Percentiles rank a stretch among this genome's conserved stretches.
Evolutionary conservation across 2,329 filamentous ascomycete genomes (phyloP).

Genomic region (Rutstroemia sp.): DNA sequence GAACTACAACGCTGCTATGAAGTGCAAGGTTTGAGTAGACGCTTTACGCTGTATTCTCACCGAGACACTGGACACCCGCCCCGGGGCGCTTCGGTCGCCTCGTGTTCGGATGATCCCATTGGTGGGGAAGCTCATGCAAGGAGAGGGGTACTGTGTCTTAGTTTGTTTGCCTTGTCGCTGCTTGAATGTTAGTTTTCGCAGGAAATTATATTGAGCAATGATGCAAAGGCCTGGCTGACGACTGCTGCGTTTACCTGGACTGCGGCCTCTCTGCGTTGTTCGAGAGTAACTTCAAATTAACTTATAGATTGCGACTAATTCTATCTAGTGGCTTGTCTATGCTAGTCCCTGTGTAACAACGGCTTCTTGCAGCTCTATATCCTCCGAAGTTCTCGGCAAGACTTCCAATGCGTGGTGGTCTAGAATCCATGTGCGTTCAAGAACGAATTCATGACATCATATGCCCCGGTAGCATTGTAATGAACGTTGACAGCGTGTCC

Average conservation of each 20-base stretch:
- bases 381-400: background rate
- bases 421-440: background rate
- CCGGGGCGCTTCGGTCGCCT: background rate
- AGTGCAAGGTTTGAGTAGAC: background rate
- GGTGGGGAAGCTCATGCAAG: background rate
- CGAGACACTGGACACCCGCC: background rate
- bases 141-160: background rate
- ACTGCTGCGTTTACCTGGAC: background rate
- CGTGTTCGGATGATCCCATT: background rate
- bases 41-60: background rate
- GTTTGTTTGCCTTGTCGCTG: slow-evolving; percentile 1
- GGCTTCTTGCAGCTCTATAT: no score
- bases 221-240: background rate
- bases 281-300: no score
- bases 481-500: slow-evolving; percentile 7
- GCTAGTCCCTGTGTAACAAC: background rate
- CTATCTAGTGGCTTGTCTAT: no score
- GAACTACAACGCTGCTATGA: background rate
- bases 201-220: background rate
- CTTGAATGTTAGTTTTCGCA: background rate
- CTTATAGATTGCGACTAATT: no score
- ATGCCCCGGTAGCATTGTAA: background rate
- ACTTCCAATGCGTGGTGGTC: background rate
- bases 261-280: no score
- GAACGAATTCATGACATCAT: slow-evolving; percentile 5